Base-by-base conservation (phyloP, 768 basidiomycete genomes). In the Naganishia vishniacii region DNA sequence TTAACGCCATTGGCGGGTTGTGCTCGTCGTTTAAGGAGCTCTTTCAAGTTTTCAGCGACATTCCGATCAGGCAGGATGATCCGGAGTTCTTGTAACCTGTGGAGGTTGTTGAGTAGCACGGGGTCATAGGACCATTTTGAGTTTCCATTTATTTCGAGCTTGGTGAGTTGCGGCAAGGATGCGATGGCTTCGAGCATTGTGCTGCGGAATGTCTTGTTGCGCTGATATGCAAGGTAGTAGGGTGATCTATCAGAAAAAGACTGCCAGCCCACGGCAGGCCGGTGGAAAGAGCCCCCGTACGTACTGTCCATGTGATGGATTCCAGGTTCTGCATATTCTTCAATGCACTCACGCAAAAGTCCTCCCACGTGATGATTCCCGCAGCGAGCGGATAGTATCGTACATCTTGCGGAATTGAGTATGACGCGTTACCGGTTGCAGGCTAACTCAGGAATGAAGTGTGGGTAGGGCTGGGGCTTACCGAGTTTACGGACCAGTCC, bases 131-230 rank as follows among this genome's bases (percentile, higher is more conserved):
- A 32, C 34, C 48, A 60, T 32, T 40, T 31, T 1, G 59, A 61
- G 34, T 56, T 47, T 7, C 65, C 65, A 42, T 66, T 66, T 8
- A 66, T 61, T 51, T 66, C 65, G 25, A 66, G 48, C 44, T 47
- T 61, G 9, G 48, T 61, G 1, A 66, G 60, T 9, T 56, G 2
- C 11, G 4, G 44, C 5, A 56, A 40, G n/a, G 44, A 56, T 1
- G 59, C 41, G 37, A 66, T 28, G 0, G 60, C 49, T 20, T 41
- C n/a, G 7, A 66, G 42, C 37, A 61, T 37, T 13, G 62, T 29
- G 13, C 48, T 51, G 3, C 48, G 32, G 28, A 63, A 29, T 9
- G 62, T 63, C 41, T 32, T 63, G 32, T 63, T 49, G 13, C 62
- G 48, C 62, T 63, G 62, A n/a, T n/a, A n/a, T 26, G 32, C 7